phyloP scores from a whole-genome alignment of 2,329 filamentous ascomycete species.

The Thielaviopsis punctulata region DNA sequence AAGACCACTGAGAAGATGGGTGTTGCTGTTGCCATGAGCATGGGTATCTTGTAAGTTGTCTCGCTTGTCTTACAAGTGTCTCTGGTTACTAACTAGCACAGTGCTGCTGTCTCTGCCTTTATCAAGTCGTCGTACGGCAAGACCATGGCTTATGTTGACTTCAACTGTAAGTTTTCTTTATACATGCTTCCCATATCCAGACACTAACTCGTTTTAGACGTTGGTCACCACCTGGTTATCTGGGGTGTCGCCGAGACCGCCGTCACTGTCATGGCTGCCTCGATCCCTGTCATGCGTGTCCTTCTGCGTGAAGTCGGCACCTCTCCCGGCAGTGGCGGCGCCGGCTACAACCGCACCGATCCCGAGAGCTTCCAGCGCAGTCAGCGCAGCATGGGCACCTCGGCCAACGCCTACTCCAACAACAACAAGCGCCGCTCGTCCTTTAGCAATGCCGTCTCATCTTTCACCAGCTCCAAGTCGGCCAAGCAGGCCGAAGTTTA shows the following conservation, averaged over 20 bases:
- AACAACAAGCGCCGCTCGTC: constrained; percentile 7
- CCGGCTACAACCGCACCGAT: constrained; percentile 10
- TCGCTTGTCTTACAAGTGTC: too few species aligned
- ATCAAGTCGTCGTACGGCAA: constrained; percentile 5
- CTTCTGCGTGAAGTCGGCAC: constrained; percentile 13
- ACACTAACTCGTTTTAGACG: not conserved
- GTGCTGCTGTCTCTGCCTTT: constrained; percentile 8
- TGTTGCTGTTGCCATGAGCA: constrained; percentile 16
- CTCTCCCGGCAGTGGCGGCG: constrained; percentile 4
- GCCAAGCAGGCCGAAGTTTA: constrained; percentile 10
- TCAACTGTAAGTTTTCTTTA: constrained; percentile 2
- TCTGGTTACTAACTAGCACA: not conserved
- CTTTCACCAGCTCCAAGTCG: constrained; percentile 3
- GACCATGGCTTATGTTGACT: constrained; percentile 2
- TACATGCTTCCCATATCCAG: not conserved
- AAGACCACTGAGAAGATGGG: constrained; percentile 17
- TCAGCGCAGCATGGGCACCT: constrained; percentile 1
- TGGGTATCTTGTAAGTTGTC: constrained; percentile 17
- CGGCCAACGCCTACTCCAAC: constrained; percentile 5
- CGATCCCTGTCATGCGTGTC: constrained; percentile 15
- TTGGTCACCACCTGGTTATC: constrained; percentile 10
- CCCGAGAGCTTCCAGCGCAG: constrained; percentile 1
- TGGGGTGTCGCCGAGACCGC: constrained; percentile 13
- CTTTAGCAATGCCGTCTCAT: constrained; percentile 4
- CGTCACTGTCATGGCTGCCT: constrained; percentile 15